Evolutionary conservation across 1,284 basidiomycete species (phyloP).

Genomic region (Ceratobasidium sp.): DNA sequence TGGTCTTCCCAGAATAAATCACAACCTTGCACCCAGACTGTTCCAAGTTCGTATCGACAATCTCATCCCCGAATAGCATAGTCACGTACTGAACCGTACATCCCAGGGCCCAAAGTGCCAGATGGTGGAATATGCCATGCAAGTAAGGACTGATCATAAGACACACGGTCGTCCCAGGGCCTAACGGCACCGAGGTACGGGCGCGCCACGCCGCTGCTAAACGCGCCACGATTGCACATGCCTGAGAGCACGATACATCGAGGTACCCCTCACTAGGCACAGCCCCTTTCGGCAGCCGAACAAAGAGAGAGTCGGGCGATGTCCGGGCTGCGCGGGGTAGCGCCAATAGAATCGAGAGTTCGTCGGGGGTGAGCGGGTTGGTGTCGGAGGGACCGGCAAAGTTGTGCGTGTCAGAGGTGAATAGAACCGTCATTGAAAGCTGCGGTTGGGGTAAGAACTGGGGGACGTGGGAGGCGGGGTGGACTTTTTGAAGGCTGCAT

Average conservation of each 20-base stretch:
- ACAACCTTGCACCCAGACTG: conserved; percentile 27
- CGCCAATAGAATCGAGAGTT: conserved; percentile 20
- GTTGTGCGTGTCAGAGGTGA: too few species aligned
- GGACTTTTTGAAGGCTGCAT: too few species aligned
- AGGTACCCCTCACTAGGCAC: neutral
- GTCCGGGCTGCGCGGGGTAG: conserved; percentile 10
- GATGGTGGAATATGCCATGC: conserved; percentile 19
- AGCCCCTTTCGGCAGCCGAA: conserved; percentile 12
- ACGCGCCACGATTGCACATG: conserved; percentile 6
- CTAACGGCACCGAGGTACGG: neutral
- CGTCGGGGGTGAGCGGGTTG: conserved; percentile 28
- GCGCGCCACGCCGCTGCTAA: conserved; percentile 7
- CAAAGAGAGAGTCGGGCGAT: neutral
- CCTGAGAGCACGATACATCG: conserved; percentile 19
- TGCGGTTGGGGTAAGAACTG: too few species aligned
- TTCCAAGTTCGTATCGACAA: neutral
- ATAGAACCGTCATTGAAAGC: too few species aligned
- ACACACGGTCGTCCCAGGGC: conserved; percentile 27
- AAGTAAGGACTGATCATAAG: conserved; percentile 2
- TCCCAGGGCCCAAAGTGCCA: conserved; percentile 24
- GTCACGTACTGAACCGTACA: conserved; percentile 22
- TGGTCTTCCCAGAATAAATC: neutral
- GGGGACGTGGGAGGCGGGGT: too few species aligned
- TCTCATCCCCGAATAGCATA: neutral
- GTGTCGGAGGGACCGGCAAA: neutral